Base-by-base conservation (phyloP, 2,329 filamentous ascomycete species). In the Fusarium sp. region DNA sequence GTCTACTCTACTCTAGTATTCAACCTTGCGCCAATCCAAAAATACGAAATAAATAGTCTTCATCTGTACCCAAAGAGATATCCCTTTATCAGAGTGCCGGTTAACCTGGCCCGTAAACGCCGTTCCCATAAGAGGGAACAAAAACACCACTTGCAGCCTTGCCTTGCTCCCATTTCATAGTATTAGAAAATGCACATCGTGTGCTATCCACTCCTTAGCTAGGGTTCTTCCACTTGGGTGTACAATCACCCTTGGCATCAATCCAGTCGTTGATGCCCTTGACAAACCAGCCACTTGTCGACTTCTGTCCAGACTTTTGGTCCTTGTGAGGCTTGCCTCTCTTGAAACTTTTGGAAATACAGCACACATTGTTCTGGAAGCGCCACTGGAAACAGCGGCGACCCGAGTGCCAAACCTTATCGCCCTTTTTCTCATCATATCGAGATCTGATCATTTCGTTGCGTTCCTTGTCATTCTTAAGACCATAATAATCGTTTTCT, bases 211-310 rank as follows among this genome's bases (percentile, higher is more conserved):
- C 19, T n/a, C 27, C 43, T 52, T 56, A 75, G 33, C 76, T 73
- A 4, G 78, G 76, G 32, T 75, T 73, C 60, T 77, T 81, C 82
- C 82, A 84, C 14, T 76, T 75, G 6, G 79, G 72, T 41, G 71
- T 70, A 65, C 82, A 84, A 46, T 83, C 79, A 9, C 82, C 82
- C 71, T 76, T 79, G 19, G 79, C 77, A 9, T 78, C 75, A 50
- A 83, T 81, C 82, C 82, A 84, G 60, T 82, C 78, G 40, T 80
- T 76, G 71, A 84, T 84, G 39, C 82, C 82, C 51, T 81, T 75
- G 33, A 82, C 68, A 58, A 83, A 79, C 82, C 82, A 84, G 3
- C 82, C 82, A 48, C 82, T 83, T 22, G 73, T 77, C 61, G 78
- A 81, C 48, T 72, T 77, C 13, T 72, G 74, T 41, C 76, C 76